phyloP scores from a whole-genome alignment of 129 eudicot genomes.

The Artemisia tridentata region DNA sequence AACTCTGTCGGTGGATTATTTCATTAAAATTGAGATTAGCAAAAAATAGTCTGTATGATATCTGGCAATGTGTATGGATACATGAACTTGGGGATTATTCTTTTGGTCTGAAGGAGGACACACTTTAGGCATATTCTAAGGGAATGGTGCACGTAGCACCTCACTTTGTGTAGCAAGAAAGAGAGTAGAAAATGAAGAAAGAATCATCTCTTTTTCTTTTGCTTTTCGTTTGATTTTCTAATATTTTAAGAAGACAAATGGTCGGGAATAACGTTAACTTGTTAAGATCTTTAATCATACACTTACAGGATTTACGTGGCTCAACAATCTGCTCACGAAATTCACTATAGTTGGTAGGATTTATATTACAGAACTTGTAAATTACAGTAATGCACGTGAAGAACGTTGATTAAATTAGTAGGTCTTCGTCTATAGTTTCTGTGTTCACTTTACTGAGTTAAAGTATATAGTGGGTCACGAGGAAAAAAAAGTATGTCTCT shows the following conservation, averaged over 20 bases:
- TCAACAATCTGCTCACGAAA: not conserved
- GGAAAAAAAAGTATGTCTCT: not conserved
- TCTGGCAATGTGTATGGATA: conserved; percentile 24
- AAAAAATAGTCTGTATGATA: not conserved
- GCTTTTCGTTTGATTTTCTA: conserved; percentile 11
- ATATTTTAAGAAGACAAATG: not conserved
- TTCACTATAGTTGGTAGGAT: not conserved
- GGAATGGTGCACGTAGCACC: conserved; percentile 26
- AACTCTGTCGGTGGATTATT: conserved; percentile 23
- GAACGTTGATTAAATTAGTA: not conserved
- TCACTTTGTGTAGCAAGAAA: conserved; percentile 14
- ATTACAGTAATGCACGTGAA: not conserved
- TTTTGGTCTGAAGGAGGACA: conserved; percentile 30
- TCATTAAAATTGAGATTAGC: conserved; percentile 17
- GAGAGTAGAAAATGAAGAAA: conserved; percentile 26
- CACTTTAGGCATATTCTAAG: conserved; percentile 34
- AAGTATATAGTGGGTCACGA: conserved; percentile 4
- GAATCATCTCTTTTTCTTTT: conserved; percentile 31
- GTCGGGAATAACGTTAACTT: not conserved
- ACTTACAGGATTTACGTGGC: not conserved
- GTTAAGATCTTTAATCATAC: not conserved
- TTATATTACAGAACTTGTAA: not conserved
- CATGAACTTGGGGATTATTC: conserved; percentile 33
- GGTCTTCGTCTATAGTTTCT: not conserved
- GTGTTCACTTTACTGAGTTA: conserved; percentile 12